Percentiles rank a stretch among this genome's conserved stretches.
phyloP scores from a whole-genome alignment of 371 early-diverging fungal genomes.

The Circinella minor region DNA sequence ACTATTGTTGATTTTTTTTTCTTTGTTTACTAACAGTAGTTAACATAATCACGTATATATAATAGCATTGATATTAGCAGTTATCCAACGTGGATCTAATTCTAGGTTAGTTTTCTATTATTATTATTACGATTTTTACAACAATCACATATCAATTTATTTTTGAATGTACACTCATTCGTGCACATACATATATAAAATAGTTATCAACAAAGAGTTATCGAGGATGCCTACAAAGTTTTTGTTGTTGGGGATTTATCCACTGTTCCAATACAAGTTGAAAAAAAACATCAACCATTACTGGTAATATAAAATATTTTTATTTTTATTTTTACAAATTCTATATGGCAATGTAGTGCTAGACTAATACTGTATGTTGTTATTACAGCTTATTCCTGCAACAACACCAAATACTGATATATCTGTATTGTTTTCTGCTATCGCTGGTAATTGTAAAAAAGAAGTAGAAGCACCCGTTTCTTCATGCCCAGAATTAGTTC shows the following conservation, averaged over 20 bases:
- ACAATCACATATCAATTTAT: no score
- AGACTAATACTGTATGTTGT: no score
- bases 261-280: neutral
- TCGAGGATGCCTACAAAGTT: neutral
- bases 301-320: neutral
- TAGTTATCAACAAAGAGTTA: neutral
- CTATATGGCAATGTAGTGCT: neutral
- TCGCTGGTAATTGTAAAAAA: slow-evolving; percentile 39
- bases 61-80: neutral
- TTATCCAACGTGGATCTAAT: neutral
- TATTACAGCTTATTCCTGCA: neutral
- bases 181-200: neutral
- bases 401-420: slow-evolving; percentile 18
- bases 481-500: slow-evolving; percentile 43
- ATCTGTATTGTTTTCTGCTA: slow-evolving; percentile 38
- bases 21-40: no score
- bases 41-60: neutral
- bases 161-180: no score
- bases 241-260: slow-evolving; percentile 12
- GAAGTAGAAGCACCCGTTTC: slow-evolving; percentile 22
- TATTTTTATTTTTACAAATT: neutral
- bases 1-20: no score
- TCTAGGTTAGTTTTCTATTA: neutral
- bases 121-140: no score
- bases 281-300: neutral